These are phyloP conservation scores for Trametes cinnabarina DNA, from an alignment of 768 basidiomycete genomes.

Conservation along the genomic window DNA sequence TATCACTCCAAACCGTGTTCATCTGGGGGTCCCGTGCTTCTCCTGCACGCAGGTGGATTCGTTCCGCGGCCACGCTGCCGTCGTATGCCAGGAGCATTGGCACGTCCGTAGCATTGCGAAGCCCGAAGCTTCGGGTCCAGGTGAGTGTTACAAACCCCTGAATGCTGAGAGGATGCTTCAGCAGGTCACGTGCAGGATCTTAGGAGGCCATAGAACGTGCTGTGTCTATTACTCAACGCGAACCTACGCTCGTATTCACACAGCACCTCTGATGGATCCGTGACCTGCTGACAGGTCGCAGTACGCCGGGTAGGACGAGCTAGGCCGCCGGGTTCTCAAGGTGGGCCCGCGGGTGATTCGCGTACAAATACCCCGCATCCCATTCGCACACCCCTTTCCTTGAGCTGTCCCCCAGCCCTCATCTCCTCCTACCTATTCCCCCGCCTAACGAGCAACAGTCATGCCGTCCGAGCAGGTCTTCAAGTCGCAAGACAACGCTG, in stretches of 20 bases:
- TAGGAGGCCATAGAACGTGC: slow-evolving; percentile 5
- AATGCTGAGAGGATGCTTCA: slow-evolving; percentile 16
- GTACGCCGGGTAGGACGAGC: background rate
- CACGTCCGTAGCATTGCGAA: slow-evolving; percentile 6
- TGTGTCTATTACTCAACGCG: slow-evolving; percentile 18
- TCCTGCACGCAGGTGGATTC: background rate
- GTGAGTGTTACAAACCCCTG: slow-evolving; percentile 16
- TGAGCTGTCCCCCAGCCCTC: slow-evolving; percentile 6
- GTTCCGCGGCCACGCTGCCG: background rate
- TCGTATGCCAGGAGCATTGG: background rate
- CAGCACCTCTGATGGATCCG: slow-evolving; percentile 5
- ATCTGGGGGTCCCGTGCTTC: background rate
- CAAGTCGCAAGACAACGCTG: slow-evolving; percentile 50
- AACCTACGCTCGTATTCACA: slow-evolving; percentile 5
- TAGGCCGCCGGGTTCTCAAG: slow-evolving; percentile 7
- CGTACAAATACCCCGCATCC: slow-evolving; percentile 17
- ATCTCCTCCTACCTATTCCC: background rate
- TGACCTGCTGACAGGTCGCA: slow-evolving; percentile 15
- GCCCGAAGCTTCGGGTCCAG: slow-evolving; percentile 8
- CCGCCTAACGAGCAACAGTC: background rate
- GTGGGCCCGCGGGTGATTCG: background rate
- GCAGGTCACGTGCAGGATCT: slow-evolving; percentile 14
- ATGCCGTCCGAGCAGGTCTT: slow-evolving; percentile 70
- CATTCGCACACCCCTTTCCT: slow-evolving; percentile 11
- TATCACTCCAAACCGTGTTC: background rate